A percentile compares a stretch with the other conserved stretches of the same genome.
phyloP scores from a whole-genome alignment of 2,329 filamentous ascomycete genomes.

The Boeremia exigua region DNA sequence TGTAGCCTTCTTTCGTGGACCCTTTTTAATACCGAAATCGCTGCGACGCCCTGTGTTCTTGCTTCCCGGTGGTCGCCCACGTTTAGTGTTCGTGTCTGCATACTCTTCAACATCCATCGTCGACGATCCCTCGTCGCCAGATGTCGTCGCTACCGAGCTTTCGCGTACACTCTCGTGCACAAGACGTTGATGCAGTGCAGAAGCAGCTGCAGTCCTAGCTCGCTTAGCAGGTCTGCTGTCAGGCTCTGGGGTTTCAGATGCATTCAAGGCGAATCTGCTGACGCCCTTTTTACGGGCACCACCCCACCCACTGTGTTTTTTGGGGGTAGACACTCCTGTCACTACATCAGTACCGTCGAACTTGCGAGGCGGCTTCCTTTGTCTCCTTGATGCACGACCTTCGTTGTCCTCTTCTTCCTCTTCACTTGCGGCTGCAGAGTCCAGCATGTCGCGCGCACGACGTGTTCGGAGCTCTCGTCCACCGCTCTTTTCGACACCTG shows the following conservation, averaged over 20 bases:
- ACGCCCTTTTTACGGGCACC: constrained; percentile 47
- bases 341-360: constrained; percentile 44
- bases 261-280: constrained; percentile 37
- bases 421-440: constrained; percentile 46
- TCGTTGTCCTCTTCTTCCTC: constrained; percentile 47
- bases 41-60: constrained; percentile 55
- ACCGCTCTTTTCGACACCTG: constrained; percentile 52
- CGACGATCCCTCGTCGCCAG: constrained; percentile 45
- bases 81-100: constrained; percentile 31
- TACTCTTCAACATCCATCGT: constrained; percentile 39
- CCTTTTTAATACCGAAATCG: constrained; percentile 58
- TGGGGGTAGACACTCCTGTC: constrained; percentile 40
- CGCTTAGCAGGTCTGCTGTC: constrained; percentile 40
- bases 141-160: constrained; percentile 47
- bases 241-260: constrained; percentile 47
- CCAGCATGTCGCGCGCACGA: constrained; percentile 48
- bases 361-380: constrained; percentile 43
- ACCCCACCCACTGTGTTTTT: constrained; percentile 47
- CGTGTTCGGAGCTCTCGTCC: constrained; percentile 56
- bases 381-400: constrained; percentile 39
- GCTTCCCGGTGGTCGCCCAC: constrained; percentile 52
- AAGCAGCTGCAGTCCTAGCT: constrained; percentile 32
- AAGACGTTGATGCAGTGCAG: constrained; percentile 47
- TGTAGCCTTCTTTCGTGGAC: constrained; percentile 49
- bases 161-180: constrained; percentile 55